Percentiles rank a stretch among this genome's conserved stretches.
Evolutionary conservation across 2,329 filamentous ascomycete genomes (phyloP).

Genomic region (Diaporthe helianthi): DNA sequence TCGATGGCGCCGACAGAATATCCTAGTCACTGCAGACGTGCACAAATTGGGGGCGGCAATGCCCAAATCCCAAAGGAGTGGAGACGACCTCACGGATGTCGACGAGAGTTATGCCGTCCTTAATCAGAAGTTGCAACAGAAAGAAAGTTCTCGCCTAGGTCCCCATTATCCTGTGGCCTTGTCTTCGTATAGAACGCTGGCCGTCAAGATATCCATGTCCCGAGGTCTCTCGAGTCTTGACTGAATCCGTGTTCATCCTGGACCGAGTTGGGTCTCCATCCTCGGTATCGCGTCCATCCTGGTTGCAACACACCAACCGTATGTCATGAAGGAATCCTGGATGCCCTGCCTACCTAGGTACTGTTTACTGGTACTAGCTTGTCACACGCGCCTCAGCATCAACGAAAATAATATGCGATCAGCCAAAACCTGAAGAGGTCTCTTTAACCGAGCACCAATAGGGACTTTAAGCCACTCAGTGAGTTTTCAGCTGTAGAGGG

Average conservation of each 20-base stretch:
- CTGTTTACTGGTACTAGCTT: too few relatives aligned
- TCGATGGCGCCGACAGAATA: not conserved
- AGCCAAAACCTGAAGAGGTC: too few relatives aligned
- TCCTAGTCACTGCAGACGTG: not conserved
- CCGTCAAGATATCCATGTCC: not conserved
- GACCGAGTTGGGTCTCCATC: not conserved
- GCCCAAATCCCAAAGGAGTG: not conserved
- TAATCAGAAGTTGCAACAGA: not conserved
- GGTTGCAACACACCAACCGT: not conserved
- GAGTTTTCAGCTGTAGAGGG: not conserved
- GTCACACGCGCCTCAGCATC: not conserved
- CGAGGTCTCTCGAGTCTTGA: too few relatives aligned
- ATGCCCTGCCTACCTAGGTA: not conserved
- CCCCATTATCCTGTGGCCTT: not conserved
- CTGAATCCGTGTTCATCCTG: not conserved
- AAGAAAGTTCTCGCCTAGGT: not conserved
- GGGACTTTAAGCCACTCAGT: too few relatives aligned
- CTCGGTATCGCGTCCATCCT: not conserved
- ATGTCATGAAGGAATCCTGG: not conserved
- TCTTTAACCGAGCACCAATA: too few relatives aligned
- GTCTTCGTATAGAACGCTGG: not conserved
- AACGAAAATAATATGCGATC: not conserved
- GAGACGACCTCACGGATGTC: not conserved
- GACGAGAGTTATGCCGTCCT: slow-evolving; percentile 7
- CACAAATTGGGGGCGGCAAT: not conserved